phyloP scores from a whole-genome alignment of 352 stramenopile species.

The Phytophthora capsici region DNA sequence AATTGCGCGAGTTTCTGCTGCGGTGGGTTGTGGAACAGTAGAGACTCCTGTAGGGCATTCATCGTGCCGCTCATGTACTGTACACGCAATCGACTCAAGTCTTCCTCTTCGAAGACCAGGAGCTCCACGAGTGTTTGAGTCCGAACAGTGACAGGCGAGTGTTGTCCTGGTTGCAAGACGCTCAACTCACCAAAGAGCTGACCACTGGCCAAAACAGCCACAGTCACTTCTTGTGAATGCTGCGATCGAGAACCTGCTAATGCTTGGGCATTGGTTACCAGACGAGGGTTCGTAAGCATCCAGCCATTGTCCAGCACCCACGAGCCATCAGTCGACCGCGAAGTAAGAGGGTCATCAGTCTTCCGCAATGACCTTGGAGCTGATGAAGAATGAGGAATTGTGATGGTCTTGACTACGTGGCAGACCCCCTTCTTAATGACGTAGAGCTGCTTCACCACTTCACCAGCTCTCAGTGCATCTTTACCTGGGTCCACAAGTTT shows the following conservation, averaged over 20 bases:
- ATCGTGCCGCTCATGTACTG: conserved; percentile 79
- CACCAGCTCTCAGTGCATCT: conserved; percentile 56
- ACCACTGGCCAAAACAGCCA: conserved; percentile 67
- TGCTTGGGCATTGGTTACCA: conserved; percentile 55
- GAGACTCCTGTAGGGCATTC: conserved; percentile 78
- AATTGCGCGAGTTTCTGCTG: conserved; percentile 79
- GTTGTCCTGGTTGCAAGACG: conserved; percentile 68
- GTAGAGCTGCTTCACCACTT: conserved; percentile 69
- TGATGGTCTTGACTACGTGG: conserved; percentile 68
- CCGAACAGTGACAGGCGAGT: conserved; percentile 64
- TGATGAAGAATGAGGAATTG: conserved; percentile 24
- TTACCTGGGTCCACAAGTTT: conserved; percentile 63
- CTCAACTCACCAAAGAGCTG: conserved; percentile 80
- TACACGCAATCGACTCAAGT: conserved; percentile 60
- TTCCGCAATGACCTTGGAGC: conserved; percentile 8
- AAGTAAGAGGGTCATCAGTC: conserved; percentile 36
- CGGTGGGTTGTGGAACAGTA: conserved; percentile 82
- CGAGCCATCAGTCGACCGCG: conserved; percentile 56
- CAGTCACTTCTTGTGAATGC: conserved; percentile 53
- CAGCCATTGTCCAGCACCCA: conserved; percentile 84
- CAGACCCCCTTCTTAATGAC: conserved; percentile 76
- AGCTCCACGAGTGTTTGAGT: conserved; percentile 73
- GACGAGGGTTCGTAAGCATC: conserved; percentile 81
- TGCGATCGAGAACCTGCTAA: conserved; percentile 21
- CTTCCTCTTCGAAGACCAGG: conserved; percentile 60